These are phyloP conservation scores for Arthrobotrys megalospora DNA, from an alignment of 2,329 filamentous ascomycete genomes.

Conservation along the genomic window DNA sequence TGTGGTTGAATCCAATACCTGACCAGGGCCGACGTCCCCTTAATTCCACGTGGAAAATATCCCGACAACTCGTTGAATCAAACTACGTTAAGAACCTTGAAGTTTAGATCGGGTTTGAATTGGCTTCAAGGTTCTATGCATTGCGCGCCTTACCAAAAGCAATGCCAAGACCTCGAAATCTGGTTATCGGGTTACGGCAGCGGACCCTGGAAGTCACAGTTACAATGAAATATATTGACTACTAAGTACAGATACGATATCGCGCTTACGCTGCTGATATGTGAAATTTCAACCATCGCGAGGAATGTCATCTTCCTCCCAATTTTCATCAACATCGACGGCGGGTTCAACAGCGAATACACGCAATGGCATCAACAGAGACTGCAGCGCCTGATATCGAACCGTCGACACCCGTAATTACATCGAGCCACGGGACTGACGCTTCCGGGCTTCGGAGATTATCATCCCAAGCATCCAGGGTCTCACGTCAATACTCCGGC, in stretches of 20 bases:
- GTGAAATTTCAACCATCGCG: not conserved
- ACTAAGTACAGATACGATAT: slow-evolving; percentile 8
- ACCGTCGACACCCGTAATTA: not conserved
- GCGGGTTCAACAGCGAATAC: not conserved
- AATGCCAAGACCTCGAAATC: slow-evolving; percentile 37
- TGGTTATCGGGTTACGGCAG: slow-evolving; percentile 28
- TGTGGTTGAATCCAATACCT: not conserved
- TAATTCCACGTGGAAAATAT: not conserved
- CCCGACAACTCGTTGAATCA: not conserved
- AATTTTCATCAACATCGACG: not conserved
- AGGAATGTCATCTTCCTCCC: slow-evolving; percentile 5
- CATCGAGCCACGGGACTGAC: not conserved
- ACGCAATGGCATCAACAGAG: slow-evolving; percentile 8
- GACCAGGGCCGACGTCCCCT: not conserved
- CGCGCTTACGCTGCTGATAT: not conserved
- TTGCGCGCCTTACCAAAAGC: not conserved
- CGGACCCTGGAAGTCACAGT: not conserved
- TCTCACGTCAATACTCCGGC: slow-evolving; percentile 44
- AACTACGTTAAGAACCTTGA: not conserved
- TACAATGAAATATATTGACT: not conserved
- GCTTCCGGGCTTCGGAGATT: not conserved
- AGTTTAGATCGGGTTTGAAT: not conserved
- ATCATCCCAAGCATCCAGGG: slow-evolving; percentile 8
- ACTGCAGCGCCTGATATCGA: slow-evolving; percentile 8
- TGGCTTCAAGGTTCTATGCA: not conserved